Conservation (phyloP, 768 basidiomycete genomes). For the Kwoniella sp. region DNA sequence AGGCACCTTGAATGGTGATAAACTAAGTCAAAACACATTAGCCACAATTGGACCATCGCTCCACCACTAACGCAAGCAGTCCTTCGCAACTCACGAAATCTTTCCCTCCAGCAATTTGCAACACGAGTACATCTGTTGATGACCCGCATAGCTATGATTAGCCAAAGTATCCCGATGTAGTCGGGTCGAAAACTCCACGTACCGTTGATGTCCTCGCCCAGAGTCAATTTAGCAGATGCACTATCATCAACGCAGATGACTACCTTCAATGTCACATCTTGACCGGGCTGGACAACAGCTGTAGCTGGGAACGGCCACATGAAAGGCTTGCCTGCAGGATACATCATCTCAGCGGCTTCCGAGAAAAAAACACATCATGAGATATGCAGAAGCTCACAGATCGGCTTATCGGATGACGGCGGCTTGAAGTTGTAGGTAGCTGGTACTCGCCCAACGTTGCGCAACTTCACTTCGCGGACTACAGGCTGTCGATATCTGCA, state of each 20-base stretch:
- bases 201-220: constrained; percentile 46
- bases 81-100: constrained; percentile 42
- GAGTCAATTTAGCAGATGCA: constrained; percentile 30
- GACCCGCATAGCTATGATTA: background rate
- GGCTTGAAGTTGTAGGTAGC: constrained; percentile 39
- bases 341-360: background rate
- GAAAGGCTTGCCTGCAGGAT: constrained; percentile 36
- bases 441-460: constrained; percentile 40
- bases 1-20: constrained; percentile 39
- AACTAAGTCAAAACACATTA: constrained; percentile 26
- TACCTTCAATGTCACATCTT: constrained; percentile 30
- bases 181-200: too few relatives aligned
- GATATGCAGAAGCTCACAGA: constrained; percentile 38
- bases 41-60: background rate
- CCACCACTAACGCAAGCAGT: background rate
- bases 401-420: constrained; percentile 34
- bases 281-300: constrained; percentile 30
- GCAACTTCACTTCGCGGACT: constrained; percentile 22
- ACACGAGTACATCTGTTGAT: constrained; percentile 41
- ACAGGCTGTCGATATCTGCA: constrained; percentile 30
- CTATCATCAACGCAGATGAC: constrained; percentile 28
- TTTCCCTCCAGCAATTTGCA: constrained; percentile 41
- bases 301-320: constrained; percentile 36
- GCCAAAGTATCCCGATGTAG: background rate
- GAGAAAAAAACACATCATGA: background rate